Percentiles rank a stretch among this genome's conserved stretches.
Evolutionary conservation across 176 grass and related monocot genomes (phyloP).

Genomic region (Oropetium thomaeum): DNA sequence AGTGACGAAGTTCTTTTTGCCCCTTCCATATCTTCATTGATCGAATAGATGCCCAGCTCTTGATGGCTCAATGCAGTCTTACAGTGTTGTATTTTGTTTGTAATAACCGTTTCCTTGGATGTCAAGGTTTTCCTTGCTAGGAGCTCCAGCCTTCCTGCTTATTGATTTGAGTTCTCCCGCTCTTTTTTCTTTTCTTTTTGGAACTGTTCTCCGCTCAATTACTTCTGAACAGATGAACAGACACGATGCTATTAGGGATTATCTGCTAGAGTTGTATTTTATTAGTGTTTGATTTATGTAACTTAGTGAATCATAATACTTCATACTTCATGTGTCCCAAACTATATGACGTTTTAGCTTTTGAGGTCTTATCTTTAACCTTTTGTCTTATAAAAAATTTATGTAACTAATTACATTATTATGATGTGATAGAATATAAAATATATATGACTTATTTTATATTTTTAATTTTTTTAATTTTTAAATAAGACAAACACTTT

Average conservation of each 20-base stretch:
- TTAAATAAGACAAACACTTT: no score
- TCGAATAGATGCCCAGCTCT: not conserved
- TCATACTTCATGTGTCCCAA: no score
- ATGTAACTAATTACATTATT: no score
- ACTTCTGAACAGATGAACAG: not conserved
- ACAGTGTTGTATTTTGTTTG: slow-evolving; percentile 35
- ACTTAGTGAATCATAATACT: no score
- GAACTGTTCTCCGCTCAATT: no score
- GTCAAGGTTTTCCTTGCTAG: not conserved
- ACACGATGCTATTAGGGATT: not conserved
- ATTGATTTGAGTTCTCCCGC: not conserved
- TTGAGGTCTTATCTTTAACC: no score
- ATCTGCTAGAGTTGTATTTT: not conserved
- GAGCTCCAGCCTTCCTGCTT: not conserved
- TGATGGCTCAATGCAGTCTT: not conserved
- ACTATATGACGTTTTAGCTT: no score
- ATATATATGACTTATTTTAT: no score
- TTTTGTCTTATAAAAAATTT: no score
- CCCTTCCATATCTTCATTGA: not conserved
- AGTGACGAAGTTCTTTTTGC: not conserved
- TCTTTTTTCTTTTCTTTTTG: no score
- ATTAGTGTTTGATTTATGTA: not conserved
- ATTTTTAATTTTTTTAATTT: no score
- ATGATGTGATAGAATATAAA: no score
- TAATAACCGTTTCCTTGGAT: slow-evolving; percentile 35